Base-by-base conservation (phyloP, 805 yeast species). In the Ogataea wickerhamii region DNA sequence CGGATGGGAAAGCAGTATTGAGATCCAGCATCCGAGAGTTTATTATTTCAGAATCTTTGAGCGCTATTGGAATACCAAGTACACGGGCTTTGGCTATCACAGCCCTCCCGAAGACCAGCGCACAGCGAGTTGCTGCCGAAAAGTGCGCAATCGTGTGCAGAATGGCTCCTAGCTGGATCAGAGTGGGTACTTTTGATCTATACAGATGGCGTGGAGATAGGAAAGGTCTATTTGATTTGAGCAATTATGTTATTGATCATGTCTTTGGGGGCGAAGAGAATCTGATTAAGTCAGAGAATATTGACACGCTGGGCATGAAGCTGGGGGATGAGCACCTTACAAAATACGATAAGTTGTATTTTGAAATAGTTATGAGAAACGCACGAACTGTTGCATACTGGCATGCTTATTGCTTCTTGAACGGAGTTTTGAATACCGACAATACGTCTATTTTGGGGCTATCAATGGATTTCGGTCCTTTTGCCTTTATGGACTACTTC, bases 351-450 rank as follows among this genome's bases (percentile, higher is more conserved):
- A 70, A 71, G 45, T 68, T 91, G 66, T 88, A 76, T 58, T 64
- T 80, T 27, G 89, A 84, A 51, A 78, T 82, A 8, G 76, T 83
- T 2, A 63, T 70, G n/a, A 60, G 87, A 27, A 89, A 88, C 56
- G 95, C 96, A 0, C 60, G 66, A 34, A 73, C 84, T 13, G 81
- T 85, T 2, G 96, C 95, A 2, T 68, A 74, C 47, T 87, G 95
- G 87, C 97, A 91, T 56, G 74, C 83, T 0, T 91, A 88, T 61
- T 98, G 97, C 3, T 89, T 91, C 53, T 60, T 89, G 49, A 93
- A 91, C 54, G 98, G 98, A 11, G 98, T 93, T 4, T 66, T 93
- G 39, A 91, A 91, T 58, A 89, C 98, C 0, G 98, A 91, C 56
- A 91, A 91, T 56, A 87, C 96, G 1, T 86, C 96, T 0, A 71